These are phyloP conservation scores for Eucalyptus cloeziana DNA, from an alignment of 345 rosid species.

Conservation along the genomic window DNA sequence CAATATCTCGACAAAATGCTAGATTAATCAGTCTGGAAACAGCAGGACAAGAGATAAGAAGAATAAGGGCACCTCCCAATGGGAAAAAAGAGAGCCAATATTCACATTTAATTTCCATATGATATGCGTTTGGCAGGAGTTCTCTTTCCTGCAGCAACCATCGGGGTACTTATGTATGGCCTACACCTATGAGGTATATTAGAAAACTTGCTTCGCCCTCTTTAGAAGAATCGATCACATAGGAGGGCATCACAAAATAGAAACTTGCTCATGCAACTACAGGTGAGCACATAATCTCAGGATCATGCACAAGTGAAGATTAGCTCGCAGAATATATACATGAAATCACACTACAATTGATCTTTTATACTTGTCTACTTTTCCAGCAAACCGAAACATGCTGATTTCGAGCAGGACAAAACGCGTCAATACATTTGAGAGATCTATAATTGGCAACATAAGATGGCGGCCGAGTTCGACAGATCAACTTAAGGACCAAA, in stretches of 20 bases:
- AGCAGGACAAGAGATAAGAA: not conserved
- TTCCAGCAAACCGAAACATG: not conserved
- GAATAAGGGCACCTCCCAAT: not conserved
- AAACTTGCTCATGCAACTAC: not conserved
- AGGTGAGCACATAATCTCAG: not conserved
- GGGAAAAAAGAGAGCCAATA: not conserved
- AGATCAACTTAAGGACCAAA: not conserved
- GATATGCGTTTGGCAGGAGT: not conserved
- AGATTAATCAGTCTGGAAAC: not conserved
- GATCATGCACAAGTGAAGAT: not conserved
- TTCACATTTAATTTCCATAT: not conserved
- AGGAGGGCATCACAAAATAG: not conserved
- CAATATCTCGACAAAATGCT: not conserved
- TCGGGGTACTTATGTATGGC: not conserved
- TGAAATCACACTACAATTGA: not conserved
- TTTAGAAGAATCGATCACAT: not conserved
- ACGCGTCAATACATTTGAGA: not conserved
- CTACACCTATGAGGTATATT: not conserved
- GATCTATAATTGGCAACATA: not conserved
- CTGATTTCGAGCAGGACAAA: not conserved
- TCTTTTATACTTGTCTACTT: fast-evolving
- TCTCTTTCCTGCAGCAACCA: not conserved
- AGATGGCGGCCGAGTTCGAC: fast-evolving
- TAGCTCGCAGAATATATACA: not conserved
- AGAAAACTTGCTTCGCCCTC: not conserved